Base-by-base conservation (phyloP, 148 eudicot species). In the Rhododendron mucronatum region DNA sequence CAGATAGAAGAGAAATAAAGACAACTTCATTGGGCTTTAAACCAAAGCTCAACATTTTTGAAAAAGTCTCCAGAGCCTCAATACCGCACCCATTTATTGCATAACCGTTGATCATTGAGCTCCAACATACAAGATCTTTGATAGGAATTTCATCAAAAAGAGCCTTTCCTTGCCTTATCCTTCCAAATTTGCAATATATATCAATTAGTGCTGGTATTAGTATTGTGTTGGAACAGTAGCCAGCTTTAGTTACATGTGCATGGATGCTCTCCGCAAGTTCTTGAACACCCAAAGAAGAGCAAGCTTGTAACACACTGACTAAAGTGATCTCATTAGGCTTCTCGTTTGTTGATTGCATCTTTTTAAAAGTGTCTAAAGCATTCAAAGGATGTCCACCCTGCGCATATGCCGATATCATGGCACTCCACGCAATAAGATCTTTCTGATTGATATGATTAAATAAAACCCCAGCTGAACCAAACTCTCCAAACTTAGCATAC, bases 51-150 rank as follows among this genome's bases (percentile, higher is more conserved):
- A 93, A 87, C 96, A 94, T 94, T 71, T 86, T 90, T 44, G 90
- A 90, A 71, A 94, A 94, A 76, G 90, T 89, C 84, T 90, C 91
- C 44, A 94, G 87, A 89, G 93, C 96, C 86, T 93, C 95, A 65
- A 85, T 82, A 59, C 95, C 96, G 80, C 37, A 89, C 28, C 96
- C 96, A 84, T 94, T 94, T 73, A 94, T 85, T 41, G 93, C 94
- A 82, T 91, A 92, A 37, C 96, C 96, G 48, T 92, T 93, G 83
- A 94, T 93, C 94, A 94, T 89, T 44, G 96, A 94, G 84, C 96
- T 93, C 96, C 96, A 94, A 74, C 94, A 92, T 48, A 94, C 89
- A 33, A 94, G 87, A 87, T 94, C 95, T 84, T 89, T 88, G 81
- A 81, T 71, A 15, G 82, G 85, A 86, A 80, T 88, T 84, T 88